These are phyloP conservation scores for Coemansia sp. DNA, from an alignment of 192 early-diverging fungal species.

Conservation along the genomic window DNA sequence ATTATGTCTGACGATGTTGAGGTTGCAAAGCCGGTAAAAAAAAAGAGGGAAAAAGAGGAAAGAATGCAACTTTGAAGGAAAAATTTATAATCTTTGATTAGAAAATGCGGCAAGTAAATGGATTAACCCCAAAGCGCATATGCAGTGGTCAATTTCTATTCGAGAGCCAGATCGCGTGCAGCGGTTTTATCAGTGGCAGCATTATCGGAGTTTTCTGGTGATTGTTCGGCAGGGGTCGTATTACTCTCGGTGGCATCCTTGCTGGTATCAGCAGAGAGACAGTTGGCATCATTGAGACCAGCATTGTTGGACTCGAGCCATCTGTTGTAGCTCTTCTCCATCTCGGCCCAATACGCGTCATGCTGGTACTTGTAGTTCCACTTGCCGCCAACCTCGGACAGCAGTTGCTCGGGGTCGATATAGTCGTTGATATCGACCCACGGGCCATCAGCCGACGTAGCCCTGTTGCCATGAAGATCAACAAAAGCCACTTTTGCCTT, in stretches of 20 bases:
- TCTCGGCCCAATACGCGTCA: constrained; percentile 64
- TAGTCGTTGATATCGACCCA: constrained; percentile 34
- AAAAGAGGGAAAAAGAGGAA: not conserved
- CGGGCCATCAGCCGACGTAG: constrained; percentile 14
- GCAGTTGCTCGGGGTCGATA: constrained; percentile 44
- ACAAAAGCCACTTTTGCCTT: constrained; percentile 81
- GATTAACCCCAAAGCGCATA: not conserved
- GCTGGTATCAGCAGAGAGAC: not conserved
- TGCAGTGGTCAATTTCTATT: not conserved
- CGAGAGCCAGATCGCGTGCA: no score
- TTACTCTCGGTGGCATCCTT: no score
- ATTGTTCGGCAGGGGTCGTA: no score
- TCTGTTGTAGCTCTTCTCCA: constrained; percentile 22
- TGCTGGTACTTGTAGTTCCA: constrained; percentile 65
- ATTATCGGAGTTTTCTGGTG: no score
- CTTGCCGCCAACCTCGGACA: constrained; percentile 66
- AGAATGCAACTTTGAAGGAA: not conserved
- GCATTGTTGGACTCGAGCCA: constrained; percentile 2
- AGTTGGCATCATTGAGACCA: not conserved
- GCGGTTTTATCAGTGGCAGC: no score
- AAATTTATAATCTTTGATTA: constrained; percentile 3
- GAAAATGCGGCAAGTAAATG: not conserved
- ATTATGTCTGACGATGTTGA: not conserved
- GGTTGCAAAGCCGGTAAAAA: constrained; percentile 6
- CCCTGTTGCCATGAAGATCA: constrained; percentile 54